Evolutionary conservation across 2,329 filamentous ascomycete genomes (phyloP), one percentile per base, ranked within the genome.

Genomic region (Diaporthe nobilis): DNA sequence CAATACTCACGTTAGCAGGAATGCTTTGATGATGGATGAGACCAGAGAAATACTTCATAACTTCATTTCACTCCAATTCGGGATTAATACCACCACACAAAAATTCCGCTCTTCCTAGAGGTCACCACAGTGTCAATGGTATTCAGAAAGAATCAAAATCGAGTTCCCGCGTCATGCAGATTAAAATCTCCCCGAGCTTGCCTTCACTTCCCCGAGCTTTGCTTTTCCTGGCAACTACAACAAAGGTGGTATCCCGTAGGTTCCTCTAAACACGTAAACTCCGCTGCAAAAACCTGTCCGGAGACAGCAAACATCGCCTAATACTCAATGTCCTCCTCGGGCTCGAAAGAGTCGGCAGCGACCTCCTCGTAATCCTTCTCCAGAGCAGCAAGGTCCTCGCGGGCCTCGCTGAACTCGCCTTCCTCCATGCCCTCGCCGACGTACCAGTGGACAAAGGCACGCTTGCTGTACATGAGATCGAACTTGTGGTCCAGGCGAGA

Each of bases 401-500:
- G 93, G 77, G 94, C 94, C 86, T 97, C 94, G 78, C 92, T 94
- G 88, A 97, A 97, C 85, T 97, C 94, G 81, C 94, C 94, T 85
- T 97, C 94, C 88, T 97, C 94, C 94, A 97, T 97, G 87, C 94
- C 94, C 87, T 97, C 94, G 79, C 94, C 94, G 72, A 97, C 94
- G 80, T 94, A 94, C 92, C 92, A 94, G 86, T 94, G 92, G 61
- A 94, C 92, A 81, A 94, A 94, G 76, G 92, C 92, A 79, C 92
- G 92, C 90, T 94, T 94, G 86, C 90, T 92, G 89, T 94, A 93
- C 92, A 94, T 94, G 81, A 94, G 92, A 81, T 94, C 92, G 85
- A 94, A 94, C 87, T 94, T 94, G 89, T 93, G 88, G 85, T 93
- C 92, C 67, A 94, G 89, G 78, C 92, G 90, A 77, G 91, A 92